Base-by-base conservation (phyloP, 2,329 filamentous ascomycete species). In the Penicillium sp. region DNA sequence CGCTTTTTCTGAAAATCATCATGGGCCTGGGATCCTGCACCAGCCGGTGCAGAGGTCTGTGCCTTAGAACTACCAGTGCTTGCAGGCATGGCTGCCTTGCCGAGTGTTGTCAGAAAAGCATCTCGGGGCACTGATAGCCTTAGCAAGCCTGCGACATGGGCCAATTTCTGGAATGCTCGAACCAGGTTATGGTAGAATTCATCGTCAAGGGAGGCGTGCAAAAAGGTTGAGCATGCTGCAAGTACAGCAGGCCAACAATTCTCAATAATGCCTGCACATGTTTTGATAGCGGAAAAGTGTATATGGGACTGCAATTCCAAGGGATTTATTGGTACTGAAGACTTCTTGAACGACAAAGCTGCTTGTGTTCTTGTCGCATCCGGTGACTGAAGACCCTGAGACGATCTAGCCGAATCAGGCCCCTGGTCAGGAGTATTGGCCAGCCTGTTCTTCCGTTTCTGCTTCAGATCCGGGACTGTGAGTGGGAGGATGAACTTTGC, bases 211-310 rank as follows among this genome's bases (percentile, higher is more conserved):
- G 93, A 87, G 29, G 95, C 91, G 70, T 96, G 96, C 19, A 99
- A 78, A 70, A 98, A 99, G 0, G 93, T 97, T 0, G 95, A 99
- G 67, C 92, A 97, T 2, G 92, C 95, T 1, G 95, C 93, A 48
- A 99, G 84, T 39, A 98, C 88, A 13, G 95, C 95, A 47, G 95
- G 95, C 95, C 95, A 99, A 72, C 93, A 98, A 63, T 90, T 84
- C 4, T 96, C 91, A 24, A 99, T 89, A 53, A 99, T 89, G 10
- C 84, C 84, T 13, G 91, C 91, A 66, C 91, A 93, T 2, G 86
- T 86, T 67, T 87, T 85, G 55, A 98, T 86, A 49, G 91, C 89
- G 1, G 80, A 72, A 52, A 87, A 82, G 9, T 91, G 80, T 0
- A 90, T 84, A 68, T 96, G 90, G 39, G 89, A 86, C 59, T 88